Evolutionary conservation across 495 filamentous ascomycete species (phyloP), one percentile per base, ranked within the genome.

Genomic region (Aspergillus nidulans): DNA sequence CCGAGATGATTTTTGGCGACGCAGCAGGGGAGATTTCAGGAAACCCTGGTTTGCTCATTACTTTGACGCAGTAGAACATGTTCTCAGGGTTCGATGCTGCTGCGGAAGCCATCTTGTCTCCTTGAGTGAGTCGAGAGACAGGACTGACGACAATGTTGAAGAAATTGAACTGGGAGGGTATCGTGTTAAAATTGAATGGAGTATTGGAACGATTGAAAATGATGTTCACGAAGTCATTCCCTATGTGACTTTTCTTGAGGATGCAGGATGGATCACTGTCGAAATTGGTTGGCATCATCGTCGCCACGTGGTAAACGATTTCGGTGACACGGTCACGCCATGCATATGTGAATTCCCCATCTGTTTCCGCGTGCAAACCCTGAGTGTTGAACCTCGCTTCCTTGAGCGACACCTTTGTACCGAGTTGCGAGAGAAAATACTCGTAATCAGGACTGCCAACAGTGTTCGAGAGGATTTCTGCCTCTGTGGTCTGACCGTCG

Each of bases 141-240:
- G 95, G 95, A 2, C 88, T 89, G 64, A 99, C 91, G 59, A 97
- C 85, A 58, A 99, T 97, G 70, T 96, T 90, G 70, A 97, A 90
- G 58, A 85, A 94, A 67, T 96, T 96, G 76, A 97, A 95, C 58
- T 90, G 86, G 0, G 89, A 92, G 0, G 90, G 90, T 56, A 99
- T 92, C 4, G 90, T 96, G 68, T 96, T 84, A 62, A 96, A 95
- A 51, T 82, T 78, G 76, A 95, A 97, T 0, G 89, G 85, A 23
- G 82, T 64, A 21, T 95, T 92, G 15, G 92, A 96, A 55, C 94
- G 88, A 66, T 99, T 99, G 75, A 91, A 99, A 46, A 99, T 85
- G 61, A 99, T 95, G 62, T 95, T 97, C 59, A 99, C 95, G 62
- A 87, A 95, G 72, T 99, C 95, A 63, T 99, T 99, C 38, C 95